Evolutionary conservation across 1,284 basidiomycete genomes (phyloP).

Genomic region (Austroboletus niveus): DNA sequence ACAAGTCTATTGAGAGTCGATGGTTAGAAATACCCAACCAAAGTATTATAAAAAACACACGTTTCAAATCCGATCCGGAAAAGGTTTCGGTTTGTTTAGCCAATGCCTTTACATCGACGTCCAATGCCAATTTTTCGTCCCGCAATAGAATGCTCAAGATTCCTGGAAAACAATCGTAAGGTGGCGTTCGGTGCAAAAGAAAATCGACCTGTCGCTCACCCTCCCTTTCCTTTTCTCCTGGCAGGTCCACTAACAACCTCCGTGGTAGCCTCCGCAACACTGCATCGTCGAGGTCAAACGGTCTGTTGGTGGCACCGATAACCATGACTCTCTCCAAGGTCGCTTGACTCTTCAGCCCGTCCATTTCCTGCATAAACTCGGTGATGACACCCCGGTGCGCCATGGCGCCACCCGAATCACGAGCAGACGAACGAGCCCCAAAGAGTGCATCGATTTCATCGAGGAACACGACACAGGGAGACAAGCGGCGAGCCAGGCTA

Average conservation of each 20-base stretch:
- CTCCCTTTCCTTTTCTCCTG: slow-evolving; percentile 77
- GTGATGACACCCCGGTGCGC: slow-evolving; percentile 85
- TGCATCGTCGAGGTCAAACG: slow-evolving; percentile 83
- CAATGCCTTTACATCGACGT: slow-evolving; percentile 63
- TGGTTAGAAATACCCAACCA: slow-evolving; percentile 11
- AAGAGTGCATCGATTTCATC: slow-evolving; percentile 96
- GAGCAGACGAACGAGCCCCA: slow-evolving; percentile 79
- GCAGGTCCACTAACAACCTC: slow-evolving; percentile 81
- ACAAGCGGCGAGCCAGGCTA: slow-evolving; percentile 80
- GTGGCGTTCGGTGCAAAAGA: slow-evolving; percentile 3
- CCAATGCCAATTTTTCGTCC: slow-evolving; percentile 68
- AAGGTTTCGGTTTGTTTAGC: slow-evolving; percentile 81
- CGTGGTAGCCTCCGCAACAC: slow-evolving; percentile 83
- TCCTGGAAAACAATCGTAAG: slow-evolving; percentile 42
- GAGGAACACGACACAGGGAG: slow-evolving; percentile 93
- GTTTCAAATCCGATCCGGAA: slow-evolving; percentile 92
- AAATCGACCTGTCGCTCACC: slow-evolving; percentile 43
- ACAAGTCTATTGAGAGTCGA: slow-evolving; percentile 60
- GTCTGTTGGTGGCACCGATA: slow-evolving; percentile 92
- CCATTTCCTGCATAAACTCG: slow-evolving; percentile 99
- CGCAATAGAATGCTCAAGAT: slow-evolving; percentile 83
- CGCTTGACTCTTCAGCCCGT: slow-evolving; percentile 70
- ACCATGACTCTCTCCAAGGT: slow-evolving; percentile 83
- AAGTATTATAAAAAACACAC: slow-evolving; percentile 51
- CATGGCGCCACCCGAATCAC: slow-evolving; percentile 78